Evolutionary conservation across 208 protist genomes (phyloP), one percentile per base, ranked within the genome.

Genomic region (Kentomonas sorsogonicus): DNA sequence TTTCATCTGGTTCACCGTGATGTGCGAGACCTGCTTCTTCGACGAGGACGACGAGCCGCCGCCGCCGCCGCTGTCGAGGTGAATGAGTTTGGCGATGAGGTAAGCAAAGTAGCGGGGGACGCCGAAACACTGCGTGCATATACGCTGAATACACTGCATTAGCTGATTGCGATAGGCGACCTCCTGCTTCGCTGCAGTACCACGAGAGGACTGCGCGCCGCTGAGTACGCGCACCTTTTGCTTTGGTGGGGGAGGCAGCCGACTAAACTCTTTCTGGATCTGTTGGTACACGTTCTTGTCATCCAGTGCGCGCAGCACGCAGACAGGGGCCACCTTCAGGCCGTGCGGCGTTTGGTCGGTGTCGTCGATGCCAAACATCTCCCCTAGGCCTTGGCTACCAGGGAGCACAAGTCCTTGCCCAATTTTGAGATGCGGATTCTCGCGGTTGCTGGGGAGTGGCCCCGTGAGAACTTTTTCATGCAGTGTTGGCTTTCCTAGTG

Each of bases 61-160:
- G 30, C 54, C 44, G n/a, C 11, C 36, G 1, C 23, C 44, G 16
- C 36, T 51, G 25, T 86, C 71, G 39, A 53, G 57, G 41, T 79
- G 68, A 41, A 91, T 69, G 23, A 91, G 65, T 1, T 64, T 60
- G 43, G 89, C 45, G 39, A 93, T 66, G 26, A 94, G 57, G 53
- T 78, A 86, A 15, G 76, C 77, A 66, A 94, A 88, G 61, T 94
- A 94, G 40, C 79, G 78, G 43, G 87, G 87, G 3, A 94, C 47
- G 20, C 87, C 87, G 60, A 94, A 86, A 59, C 80, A 87, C 41
- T 91, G 76, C 27, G 69, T 74, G 63, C 80, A 87, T 31, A 94
- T 72, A 0, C 79, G 77, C 54, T 94, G 81, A 25, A 86, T 73
- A 46, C 77, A 79, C 48, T 77, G 60, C 15, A 72, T 63, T 18